These are phyloP conservation scores for Bromus sterilis DNA, from an alignment of 176 grass and related monocot species.

Conservation along the genomic window DNA sequence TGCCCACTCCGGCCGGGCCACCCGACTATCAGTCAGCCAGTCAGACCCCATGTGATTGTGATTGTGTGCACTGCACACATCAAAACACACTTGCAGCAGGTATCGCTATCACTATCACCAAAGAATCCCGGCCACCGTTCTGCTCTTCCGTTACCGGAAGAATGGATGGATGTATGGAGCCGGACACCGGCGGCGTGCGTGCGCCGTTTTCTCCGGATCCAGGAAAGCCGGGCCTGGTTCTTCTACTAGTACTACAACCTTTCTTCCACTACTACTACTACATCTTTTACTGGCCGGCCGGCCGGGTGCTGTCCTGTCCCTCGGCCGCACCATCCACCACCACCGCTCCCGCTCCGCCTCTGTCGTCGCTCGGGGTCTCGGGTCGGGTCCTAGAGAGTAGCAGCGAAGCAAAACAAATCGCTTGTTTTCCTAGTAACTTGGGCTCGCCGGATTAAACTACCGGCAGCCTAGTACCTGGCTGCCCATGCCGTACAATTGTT, in stretches of 20 bases:
- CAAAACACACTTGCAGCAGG: too few relatives aligned
- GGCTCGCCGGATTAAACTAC: neutral
- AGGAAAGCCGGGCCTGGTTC: neutral
- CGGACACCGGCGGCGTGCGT: neutral
- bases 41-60: too few relatives aligned
- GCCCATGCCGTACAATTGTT: neutral
- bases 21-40: neutral
- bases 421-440: slow-evolving; percentile 5
- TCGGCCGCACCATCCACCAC: neutral
- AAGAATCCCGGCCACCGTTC: neutral
- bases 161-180: too few relatives aligned
- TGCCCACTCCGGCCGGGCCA: neutral
- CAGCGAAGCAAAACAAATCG: neutral
- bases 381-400: neutral
- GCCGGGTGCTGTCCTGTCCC: neutral
- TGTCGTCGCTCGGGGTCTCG: neutral
- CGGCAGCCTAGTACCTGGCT: neutral
- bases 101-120: too few relatives aligned
- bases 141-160: neutral
- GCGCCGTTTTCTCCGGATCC: neutral
- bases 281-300: too few relatives aligned
- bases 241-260: neutral
- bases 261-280: neutral
- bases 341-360: too few relatives aligned
- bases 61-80: too few relatives aligned